Evolutionary conservation across 805 yeast genomes (phyloP).

Genomic region (Candida methanosorbosa): DNA sequence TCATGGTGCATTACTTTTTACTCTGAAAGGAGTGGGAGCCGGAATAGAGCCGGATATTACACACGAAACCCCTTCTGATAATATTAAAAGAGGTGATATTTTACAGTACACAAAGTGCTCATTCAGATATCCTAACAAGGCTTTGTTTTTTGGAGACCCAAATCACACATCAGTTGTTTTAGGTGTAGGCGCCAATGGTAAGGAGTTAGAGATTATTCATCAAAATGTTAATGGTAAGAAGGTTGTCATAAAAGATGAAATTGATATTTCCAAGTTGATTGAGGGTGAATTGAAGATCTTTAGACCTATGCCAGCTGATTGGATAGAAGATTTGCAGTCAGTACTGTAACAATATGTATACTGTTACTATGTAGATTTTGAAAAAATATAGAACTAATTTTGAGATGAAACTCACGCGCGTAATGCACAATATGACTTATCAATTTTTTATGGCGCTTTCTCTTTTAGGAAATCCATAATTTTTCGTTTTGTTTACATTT

Average conservation of each 20-base stretch:
- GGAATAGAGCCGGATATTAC: conserved; percentile 8
- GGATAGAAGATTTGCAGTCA: conserved; percentile 28
- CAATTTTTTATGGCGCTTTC: too few relatives aligned
- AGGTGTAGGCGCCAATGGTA: conserved; percentile 25
- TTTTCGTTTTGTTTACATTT: too few relatives aligned
- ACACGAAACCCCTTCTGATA: conserved; percentile 26
- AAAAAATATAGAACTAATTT: too few relatives aligned
- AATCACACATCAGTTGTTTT: conserved; percentile 40
- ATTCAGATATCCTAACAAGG: conserved; percentile 27
- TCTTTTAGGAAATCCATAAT: too few relatives aligned
- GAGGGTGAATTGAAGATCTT: conserved; percentile 37
- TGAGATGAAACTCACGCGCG: too few relatives aligned
- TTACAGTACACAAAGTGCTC: conserved; percentile 36
- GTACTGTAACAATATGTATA: not conserved
- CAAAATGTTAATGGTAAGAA: conserved; percentile 40
- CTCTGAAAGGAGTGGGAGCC: conserved; percentile 9
- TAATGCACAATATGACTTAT: too few relatives aligned
- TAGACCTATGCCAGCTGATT: conserved; percentile 37
- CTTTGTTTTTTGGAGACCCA: conserved; percentile 39
- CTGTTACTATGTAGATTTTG: too few relatives aligned
- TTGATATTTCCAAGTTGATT: conserved; percentile 27
- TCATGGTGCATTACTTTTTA: conserved; percentile 34
- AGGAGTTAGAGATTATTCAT: conserved; percentile 30
- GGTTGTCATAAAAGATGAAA: conserved; percentile 30
- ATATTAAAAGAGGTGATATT: conserved; percentile 45